phyloP scores from a whole-genome alignment of 2,329 filamentous ascomycete species.

The Claviceps capensis region DNA sequence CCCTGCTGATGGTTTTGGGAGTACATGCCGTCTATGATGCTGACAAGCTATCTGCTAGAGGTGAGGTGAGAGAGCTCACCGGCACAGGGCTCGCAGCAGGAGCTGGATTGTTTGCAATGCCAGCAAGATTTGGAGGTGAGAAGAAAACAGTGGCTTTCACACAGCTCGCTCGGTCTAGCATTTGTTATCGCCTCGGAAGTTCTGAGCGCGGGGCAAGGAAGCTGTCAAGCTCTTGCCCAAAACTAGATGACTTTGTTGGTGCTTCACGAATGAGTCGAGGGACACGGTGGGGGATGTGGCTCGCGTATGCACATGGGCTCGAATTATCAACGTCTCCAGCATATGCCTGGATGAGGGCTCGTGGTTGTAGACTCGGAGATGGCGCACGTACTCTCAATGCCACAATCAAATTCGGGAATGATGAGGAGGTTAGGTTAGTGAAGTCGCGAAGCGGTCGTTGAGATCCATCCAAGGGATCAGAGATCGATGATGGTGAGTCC shows the following conservation, averaged over 20 bases:
- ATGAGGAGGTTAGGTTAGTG: slow-evolving; percentile 3
- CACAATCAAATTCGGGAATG: slow-evolving; percentile 14
- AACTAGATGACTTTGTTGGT: slow-evolving; percentile 11
- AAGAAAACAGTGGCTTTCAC: slow-evolving; percentile 6
- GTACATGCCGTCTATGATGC: slow-evolving; percentile 46
- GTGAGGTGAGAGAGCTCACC: slow-evolving; percentile 12
- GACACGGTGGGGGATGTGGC: slow-evolving; percentile 18
- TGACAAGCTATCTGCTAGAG: slow-evolving; percentile 9
- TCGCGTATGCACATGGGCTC: slow-evolving; percentile 27
- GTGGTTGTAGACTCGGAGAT: slow-evolving; percentile 5
- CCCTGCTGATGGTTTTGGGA: slow-evolving; percentile 58
- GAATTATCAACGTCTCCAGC: slow-evolving; percentile 9
- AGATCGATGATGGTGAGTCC: background rate
- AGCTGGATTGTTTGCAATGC: slow-evolving; percentile 10
- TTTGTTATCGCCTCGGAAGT: slow-evolving; percentile 10
- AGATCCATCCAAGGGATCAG: slow-evolving; percentile 2
- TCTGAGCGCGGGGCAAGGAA: background rate
- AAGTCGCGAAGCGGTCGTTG: slow-evolving; percentile 4
- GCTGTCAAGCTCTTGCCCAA: slow-evolving; percentile 4
- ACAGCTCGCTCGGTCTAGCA: slow-evolving; percentile 10
- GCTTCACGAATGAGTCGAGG: slow-evolving; percentile 20
- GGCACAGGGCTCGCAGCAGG: slow-evolving; percentile 15
- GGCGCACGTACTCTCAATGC: slow-evolving; percentile 12
- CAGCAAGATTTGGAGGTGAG: slow-evolving; percentile 1
- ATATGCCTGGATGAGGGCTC: slow-evolving; percentile 9